A percentile compares a stretch with the other conserved stretches of the same genome.
Conservation (phyloP, 2,329 filamentous ascomycete species). For the Verticillium alfalfae region DNA sequence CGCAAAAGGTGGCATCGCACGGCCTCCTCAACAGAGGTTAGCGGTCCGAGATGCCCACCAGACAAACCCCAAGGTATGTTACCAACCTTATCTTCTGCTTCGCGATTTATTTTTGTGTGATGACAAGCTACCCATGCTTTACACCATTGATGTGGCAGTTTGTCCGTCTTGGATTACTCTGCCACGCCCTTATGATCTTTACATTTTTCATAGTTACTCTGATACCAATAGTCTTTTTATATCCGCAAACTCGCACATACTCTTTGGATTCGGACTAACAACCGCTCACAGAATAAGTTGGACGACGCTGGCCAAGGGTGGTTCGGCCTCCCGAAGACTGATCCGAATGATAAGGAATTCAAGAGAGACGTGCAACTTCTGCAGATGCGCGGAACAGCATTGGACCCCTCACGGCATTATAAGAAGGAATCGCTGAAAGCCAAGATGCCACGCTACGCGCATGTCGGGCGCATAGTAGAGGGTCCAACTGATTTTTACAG, state of each 20-base stretch:
- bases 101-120: conserved; percentile 20
- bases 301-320: conserved; percentile 72
- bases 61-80: neutral
- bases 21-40: neutral
- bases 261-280: neutral
- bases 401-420: conserved; percentile 87
- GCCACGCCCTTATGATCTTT: conserved; percentile 53
- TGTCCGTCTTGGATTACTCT: conserved; percentile 32
- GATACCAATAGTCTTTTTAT: conserved; percentile 27
- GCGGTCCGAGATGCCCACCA: neutral
- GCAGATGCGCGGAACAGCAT: conserved; percentile 72
- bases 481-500: conserved; percentile 85
- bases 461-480: conserved; percentile 83
- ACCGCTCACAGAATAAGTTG: conserved; percentile 9
- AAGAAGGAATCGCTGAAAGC: conserved; percentile 76
- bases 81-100: neutral
- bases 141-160: conserved; percentile 18
- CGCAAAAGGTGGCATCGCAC: neutral
- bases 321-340: conserved; percentile 83
- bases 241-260: neutral
- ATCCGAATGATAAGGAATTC: conserved; percentile 75
- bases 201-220: conserved; percentile 68
- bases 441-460: conserved; percentile 73
- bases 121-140: conserved; percentile 30
- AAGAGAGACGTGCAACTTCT: conserved; percentile 87